Conservation (phyloP, 495 filamentous ascomycete genomes). For the Cairneyella variabilis region DNA sequence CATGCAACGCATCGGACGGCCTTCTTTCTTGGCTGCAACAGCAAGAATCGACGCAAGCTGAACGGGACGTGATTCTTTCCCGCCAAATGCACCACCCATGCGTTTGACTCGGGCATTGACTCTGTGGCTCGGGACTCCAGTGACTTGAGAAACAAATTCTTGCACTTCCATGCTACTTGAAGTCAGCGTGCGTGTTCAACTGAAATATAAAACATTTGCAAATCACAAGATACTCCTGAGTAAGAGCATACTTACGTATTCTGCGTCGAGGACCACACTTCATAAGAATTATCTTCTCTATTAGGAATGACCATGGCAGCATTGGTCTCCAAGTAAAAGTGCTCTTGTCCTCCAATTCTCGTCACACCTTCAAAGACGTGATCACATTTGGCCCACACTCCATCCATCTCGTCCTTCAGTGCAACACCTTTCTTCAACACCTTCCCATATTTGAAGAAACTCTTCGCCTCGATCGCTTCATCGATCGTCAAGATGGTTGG, state of each 20-base stretch:
- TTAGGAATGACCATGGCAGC: constrained; percentile 35
- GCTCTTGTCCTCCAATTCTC: constrained; percentile 39
- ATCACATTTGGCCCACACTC: constrained; percentile 27
- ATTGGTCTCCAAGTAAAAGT: constrained; percentile 41
- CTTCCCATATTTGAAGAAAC: constrained; percentile 30
- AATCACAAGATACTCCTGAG: no score
- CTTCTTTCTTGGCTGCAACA: constrained; percentile 37
- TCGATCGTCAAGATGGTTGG: constrained; percentile 40
- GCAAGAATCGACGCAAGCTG: constrained; percentile 35
- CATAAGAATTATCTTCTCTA: constrained; percentile 33
- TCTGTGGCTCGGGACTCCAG: constrained; percentile 37
- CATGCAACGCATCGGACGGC: constrained; percentile 37
- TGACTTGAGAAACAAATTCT: constrained; percentile 37
- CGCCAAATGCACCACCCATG: constrained; percentile 38
- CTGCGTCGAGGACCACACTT: constrained; percentile 42
- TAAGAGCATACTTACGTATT: constrained; percentile 22
- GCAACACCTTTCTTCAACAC: constrained; percentile 32
- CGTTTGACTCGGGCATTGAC: constrained; percentile 38
- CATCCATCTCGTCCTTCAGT: constrained; percentile 29
- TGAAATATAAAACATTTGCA: background rate
- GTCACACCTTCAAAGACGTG: constrained; percentile 32
- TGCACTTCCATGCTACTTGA: constrained; percentile 33
- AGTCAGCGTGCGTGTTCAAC: background rate
- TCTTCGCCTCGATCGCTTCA: constrained; percentile 40
- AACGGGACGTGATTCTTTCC: constrained; percentile 36